Conservation (phyloP, 352 stramenopile species). For the Globisporangium okanoganense region DNA sequence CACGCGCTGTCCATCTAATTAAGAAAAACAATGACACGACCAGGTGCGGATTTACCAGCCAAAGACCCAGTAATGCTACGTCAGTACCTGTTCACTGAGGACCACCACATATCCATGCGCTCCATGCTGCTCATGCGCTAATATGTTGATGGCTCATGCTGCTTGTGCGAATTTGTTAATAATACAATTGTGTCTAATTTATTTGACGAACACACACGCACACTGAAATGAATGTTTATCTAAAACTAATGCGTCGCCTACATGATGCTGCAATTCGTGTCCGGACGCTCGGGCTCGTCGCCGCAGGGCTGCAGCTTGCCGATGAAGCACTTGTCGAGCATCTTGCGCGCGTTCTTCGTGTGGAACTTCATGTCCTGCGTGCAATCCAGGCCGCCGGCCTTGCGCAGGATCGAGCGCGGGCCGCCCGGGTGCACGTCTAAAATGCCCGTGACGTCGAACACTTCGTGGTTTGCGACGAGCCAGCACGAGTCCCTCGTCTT, state of each 20-base stretch:
- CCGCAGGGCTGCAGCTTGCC: slow-evolving; percentile 68
- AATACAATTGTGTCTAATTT: too few species aligned
- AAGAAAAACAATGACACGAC: neutral
- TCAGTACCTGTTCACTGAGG: too few species aligned
- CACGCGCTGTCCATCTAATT: too few species aligned
- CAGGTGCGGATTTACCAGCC: too few species aligned
- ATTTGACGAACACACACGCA: too few species aligned
- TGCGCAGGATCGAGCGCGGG: slow-evolving; percentile 72
- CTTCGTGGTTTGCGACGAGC: slow-evolving; percentile 89
- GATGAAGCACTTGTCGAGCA: slow-evolving; percentile 81
- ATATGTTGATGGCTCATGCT: too few species aligned
- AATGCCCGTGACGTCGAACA: slow-evolving; percentile 86
- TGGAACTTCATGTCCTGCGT: slow-evolving; percentile 82
- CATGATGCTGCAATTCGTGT: slow-evolving; percentile 71
- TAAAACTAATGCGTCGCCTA: too few species aligned
- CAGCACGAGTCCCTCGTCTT: slow-evolving; percentile 91
- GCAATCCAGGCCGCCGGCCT: slow-evolving; percentile 72
- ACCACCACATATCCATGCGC: too few species aligned
- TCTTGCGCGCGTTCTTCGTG: slow-evolving; percentile 66
- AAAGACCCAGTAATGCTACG: too few species aligned
- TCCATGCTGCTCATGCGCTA: too few species aligned
- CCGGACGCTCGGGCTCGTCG: slow-evolving; percentile 27
- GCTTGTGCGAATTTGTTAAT: too few species aligned
- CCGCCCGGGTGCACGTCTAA: slow-evolving; percentile 73
- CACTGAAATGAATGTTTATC: too few species aligned